phyloP scores from a whole-genome alignment of 2,329 filamentous ascomycete genomes.

The Cercospora beticola region DNA sequence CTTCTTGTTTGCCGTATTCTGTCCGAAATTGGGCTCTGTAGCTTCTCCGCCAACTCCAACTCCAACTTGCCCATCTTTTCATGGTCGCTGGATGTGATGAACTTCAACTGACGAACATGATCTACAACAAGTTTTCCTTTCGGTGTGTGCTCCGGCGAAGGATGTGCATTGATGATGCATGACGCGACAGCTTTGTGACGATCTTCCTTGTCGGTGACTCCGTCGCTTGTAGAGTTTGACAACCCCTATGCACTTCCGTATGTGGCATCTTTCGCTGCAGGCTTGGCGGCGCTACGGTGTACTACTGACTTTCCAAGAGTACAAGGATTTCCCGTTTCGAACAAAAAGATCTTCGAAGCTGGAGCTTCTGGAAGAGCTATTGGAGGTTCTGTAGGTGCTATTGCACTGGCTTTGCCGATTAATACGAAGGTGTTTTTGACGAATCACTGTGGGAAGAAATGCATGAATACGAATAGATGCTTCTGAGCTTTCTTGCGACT shows the following conservation, averaged over 20 bases:
- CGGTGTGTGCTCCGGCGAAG: neutral
- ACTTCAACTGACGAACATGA: neutral
- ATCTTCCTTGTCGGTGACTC: neutral
- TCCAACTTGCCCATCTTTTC: neutral
- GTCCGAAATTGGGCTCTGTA: neutral
- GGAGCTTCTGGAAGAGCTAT: no score
- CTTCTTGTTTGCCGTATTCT: neutral
- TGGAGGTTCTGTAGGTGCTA: no score
- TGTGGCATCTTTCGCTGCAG: neutral
- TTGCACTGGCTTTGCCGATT: no score
- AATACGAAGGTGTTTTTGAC: no score
- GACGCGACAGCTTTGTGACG: neutral
- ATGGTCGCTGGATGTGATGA: neutral
- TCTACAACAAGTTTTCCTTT: neutral
- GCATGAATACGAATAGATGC: no score
- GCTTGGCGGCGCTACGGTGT: neutral
- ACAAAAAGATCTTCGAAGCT: no score
- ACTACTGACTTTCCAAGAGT: neutral
- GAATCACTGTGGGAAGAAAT: no score
- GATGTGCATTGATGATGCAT: neutral
- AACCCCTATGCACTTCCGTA: neutral
- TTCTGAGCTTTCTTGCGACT: no score
- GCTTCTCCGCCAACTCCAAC: neutral
- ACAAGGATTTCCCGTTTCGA: no score
- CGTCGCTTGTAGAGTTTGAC: neutral